phyloP scores from a whole-genome alignment of 345 rosid species.

The Camelina sativa region DNA sequence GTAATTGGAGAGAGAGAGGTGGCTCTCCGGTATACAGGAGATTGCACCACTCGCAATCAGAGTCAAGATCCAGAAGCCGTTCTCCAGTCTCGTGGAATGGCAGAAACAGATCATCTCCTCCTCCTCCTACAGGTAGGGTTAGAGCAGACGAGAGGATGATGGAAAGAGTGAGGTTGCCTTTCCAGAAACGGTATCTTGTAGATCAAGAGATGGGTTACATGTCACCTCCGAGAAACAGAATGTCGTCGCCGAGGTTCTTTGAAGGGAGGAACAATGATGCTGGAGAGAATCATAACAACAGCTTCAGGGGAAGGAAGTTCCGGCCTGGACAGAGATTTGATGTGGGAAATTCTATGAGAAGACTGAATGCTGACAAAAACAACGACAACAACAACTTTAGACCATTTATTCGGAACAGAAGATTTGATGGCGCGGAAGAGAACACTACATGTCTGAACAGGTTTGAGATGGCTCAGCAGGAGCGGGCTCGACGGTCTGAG shows the following conservation, averaged over 20 bases:
- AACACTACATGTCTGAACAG: slow-evolving; percentile 39
- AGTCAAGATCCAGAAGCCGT: slow-evolving; percentile 62
- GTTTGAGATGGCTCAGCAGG: slow-evolving; percentile 42
- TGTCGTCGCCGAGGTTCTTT: slow-evolving; percentile 48
- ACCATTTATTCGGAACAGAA: slow-evolving; percentile 39
- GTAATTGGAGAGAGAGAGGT: slow-evolving; percentile 57
- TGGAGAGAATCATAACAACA: background rate
- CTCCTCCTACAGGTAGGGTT: slow-evolving; percentile 48
- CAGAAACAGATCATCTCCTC: slow-evolving; percentile 55
- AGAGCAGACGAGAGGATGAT: slow-evolving; percentile 42
- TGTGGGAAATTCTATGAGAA: slow-evolving; percentile 29
- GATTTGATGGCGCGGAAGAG: slow-evolving; percentile 44
- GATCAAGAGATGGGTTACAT: slow-evolving; percentile 50
- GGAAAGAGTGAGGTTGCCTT: slow-evolving; percentile 42
- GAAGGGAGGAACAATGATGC: slow-evolving; percentile 47
- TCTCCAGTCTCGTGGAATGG: slow-evolving; percentile 54
- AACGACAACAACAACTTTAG: slow-evolving; percentile 27
- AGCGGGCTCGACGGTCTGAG: slow-evolving; percentile 41
- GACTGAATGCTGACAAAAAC: slow-evolving; percentile 37
- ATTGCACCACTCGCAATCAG: slow-evolving; percentile 41
- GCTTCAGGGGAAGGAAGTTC: slow-evolving; percentile 46
- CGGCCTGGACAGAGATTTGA: slow-evolving; percentile 49
- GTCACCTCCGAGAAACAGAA: slow-evolving; percentile 47
- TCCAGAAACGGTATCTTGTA: slow-evolving; percentile 48
- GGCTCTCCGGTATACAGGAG: slow-evolving; percentile 54